Evolutionary conservation across 1,284 basidiomycete genomes (phyloP), one percentile per base, ranked within the genome.

Genomic region (Malassezia dermatis): DNA sequence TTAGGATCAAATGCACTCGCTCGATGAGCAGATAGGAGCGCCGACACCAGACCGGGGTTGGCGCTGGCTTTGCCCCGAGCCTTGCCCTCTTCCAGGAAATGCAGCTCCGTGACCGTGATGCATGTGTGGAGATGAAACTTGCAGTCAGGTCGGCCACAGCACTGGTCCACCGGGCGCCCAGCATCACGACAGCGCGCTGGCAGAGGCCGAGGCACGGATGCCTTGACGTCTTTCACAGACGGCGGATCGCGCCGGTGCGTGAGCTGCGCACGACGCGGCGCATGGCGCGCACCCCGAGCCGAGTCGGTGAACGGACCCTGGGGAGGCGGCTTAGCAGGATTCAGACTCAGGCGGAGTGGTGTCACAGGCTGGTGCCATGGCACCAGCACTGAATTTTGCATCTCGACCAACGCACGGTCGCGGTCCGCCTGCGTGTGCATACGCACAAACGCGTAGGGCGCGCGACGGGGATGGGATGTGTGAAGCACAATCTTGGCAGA

Each of bases 381-480:
- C 1, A 48, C 26, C 26, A 57, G 44, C 13, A 58, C 28, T 8
- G 62, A 51, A 31, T 58, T 56, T 39, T 72, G 71, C 70, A 74
- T 71, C 44, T 74, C 71, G 10, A 71, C 61, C 24, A 74, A 54
- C 6, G 71, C 71, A 30, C 71, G 62, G 21, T 63, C 61, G 60
- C 65, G 60, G 30, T 74, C 71, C 12, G 57, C 52, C 44, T 65
- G 62, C 12, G 58, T 49, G 2, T 53, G 42, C 35, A 74, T 71
- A 10, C 68, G 66, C 1, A 72, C 69, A 39, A 72, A 70, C 17
- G 68, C 69, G 28, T 21, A 65, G 66, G 2, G 56, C 56, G 21
- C 65, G 60, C 8, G 61, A n/a, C 60, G 52, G 1, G 63, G 59
- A n/a, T 66, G 65, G 15, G 65, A 58, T 63, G 68, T 67, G 45